These are phyloP conservation scores for Neurospora sp. DNA, from an alignment of 2,329 filamentous ascomycete genomes.

Conservation along the genomic window DNA sequence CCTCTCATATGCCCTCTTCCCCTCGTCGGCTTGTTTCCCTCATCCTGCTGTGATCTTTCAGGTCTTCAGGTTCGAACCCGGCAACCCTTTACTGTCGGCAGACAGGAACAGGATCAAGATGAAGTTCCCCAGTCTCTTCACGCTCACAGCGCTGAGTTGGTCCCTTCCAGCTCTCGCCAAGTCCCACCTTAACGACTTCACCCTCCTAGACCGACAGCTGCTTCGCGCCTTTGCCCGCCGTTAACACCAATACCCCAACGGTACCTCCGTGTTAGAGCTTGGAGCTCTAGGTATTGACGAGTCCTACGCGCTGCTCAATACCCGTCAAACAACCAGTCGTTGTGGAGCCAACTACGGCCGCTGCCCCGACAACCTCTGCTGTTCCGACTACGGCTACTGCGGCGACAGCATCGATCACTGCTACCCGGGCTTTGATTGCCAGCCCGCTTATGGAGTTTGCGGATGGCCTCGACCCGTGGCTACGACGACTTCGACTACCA, in stretches of 20 bases:
- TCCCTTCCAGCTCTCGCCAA: background rate
- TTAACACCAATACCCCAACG: background rate
- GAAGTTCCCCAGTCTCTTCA: background rate
- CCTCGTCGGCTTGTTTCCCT: background rate
- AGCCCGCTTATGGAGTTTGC: conserved; percentile 15
- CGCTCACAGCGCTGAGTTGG: background rate
- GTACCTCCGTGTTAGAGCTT: background rate
- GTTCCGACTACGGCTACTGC: conserved; percentile 20
- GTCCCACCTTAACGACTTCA: background rate
- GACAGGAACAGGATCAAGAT: background rate
- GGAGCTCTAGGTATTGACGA: background rate
- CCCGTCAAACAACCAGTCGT: conserved; percentile 11
- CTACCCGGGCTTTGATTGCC: conserved; percentile 17
- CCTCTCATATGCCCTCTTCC: background rate
- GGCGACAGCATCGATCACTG: conserved; percentile 18
- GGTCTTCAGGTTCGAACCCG: background rate
- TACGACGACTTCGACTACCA: conserved; percentile 4
- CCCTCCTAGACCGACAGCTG: background rate
- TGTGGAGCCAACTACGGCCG: conserved; percentile 15
- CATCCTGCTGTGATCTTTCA: background rate
- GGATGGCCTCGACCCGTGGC: conserved; percentile 15
- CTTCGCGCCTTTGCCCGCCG: background rate
- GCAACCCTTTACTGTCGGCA: background rate
- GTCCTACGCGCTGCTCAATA: background rate
- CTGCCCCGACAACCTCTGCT: conserved; percentile 16